Conservation (phyloP, 495 filamentous ascomycete genomes). For the Aspergillus taichungensis region DNA sequence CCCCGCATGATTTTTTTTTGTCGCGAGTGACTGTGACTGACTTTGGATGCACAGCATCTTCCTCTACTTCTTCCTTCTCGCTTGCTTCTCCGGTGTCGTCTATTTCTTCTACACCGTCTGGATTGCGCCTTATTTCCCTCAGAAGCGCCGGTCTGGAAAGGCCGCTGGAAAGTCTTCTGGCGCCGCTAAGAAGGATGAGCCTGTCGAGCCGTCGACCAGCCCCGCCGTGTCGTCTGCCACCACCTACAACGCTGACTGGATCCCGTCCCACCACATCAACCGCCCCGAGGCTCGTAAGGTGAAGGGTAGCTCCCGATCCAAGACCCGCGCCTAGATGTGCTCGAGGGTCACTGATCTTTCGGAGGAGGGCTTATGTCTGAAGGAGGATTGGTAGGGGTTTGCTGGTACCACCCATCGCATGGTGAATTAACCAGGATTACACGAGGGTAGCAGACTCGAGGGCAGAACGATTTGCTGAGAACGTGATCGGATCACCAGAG, state of each 20-base stretch:
- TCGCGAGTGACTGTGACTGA: conserved; percentile 16
- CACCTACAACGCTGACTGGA: conserved; percentile 93
- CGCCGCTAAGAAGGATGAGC: conserved; percentile 55
- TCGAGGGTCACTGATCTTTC: neutral
- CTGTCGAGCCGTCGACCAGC: conserved; percentile 59
- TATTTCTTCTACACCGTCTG: conserved; percentile 99
- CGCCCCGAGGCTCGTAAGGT: conserved; percentile 72
- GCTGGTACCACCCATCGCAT: neutral
- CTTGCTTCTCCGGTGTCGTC: conserved; percentile 63
- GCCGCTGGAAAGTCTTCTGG: conserved; percentile 47
- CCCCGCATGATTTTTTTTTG: neutral
- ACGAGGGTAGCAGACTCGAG: conserved; percentile 6
- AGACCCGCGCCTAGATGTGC: conserved; percentile 36
- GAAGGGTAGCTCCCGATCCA: conserved; percentile 57
- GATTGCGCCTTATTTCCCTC: conserved; percentile 93
- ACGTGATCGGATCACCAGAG: conserved; percentile 14
- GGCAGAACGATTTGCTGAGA: conserved; percentile 18
- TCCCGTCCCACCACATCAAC: conserved; percentile 85
- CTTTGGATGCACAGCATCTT: conserved; percentile 57
- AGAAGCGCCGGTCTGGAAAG: conserved; percentile 65
- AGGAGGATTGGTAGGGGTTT: conserved; percentile 2
- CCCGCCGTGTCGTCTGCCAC: conserved; percentile 62
- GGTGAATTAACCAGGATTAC: conserved; percentile 1
- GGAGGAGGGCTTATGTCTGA: conserved; percentile 1
- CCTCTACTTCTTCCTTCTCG: conserved; percentile 87